A percentile compares a stretch with the other conserved stretches of the same genome.
Evolutionary conservation across 1,284 basidiomycete species (phyloP).

Genomic region (Wallemia hederae): DNA sequence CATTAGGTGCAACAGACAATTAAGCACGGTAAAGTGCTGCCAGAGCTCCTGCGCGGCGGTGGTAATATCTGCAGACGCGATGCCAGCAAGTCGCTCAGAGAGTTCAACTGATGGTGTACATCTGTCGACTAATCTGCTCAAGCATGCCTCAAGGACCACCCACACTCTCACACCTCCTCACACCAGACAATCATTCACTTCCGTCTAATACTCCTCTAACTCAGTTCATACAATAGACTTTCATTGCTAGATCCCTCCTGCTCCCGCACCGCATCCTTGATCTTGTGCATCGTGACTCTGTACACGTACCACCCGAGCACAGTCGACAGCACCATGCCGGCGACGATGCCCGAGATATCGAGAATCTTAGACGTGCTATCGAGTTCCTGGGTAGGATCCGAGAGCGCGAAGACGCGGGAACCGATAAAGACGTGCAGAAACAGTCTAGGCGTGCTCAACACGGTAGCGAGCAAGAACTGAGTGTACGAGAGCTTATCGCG

Average conservation of each 20-base stretch:
- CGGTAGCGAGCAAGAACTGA: conserved; percentile 4
- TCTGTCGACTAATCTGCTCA: not conserved
- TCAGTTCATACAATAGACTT: not conserved
- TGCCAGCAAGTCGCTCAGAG: conserved; percentile 8
- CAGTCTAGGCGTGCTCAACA: conserved; percentile 35
- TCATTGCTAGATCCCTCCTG: not conserved
- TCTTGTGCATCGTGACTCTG: conserved; percentile 2
- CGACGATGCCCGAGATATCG: conserved; percentile 28
- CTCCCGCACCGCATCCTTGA: not conserved
- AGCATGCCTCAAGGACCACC: too few relatives aligned
- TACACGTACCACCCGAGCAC: conserved; percentile 32
- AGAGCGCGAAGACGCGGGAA: conserved; percentile 36
- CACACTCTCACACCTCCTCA: too few relatives aligned
- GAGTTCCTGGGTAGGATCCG: conserved; percentile 48
- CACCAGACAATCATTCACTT: too few relatives aligned
- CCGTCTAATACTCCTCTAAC: too few relatives aligned
- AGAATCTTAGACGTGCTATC: conserved; percentile 36
- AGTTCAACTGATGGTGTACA: not conserved
- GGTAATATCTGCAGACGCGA: conserved; percentile 26
- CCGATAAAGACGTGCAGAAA: conserved; percentile 46
- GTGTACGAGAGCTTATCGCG: not conserved
- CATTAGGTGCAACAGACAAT: conserved; percentile 34
- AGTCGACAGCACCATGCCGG: conserved; percentile 27
- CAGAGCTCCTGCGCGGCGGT: conserved; percentile 52
- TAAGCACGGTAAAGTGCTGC: conserved; percentile 46